Conservation (phyloP, 768 basidiomycete species). For the Amanita polypyramis region DNA sequence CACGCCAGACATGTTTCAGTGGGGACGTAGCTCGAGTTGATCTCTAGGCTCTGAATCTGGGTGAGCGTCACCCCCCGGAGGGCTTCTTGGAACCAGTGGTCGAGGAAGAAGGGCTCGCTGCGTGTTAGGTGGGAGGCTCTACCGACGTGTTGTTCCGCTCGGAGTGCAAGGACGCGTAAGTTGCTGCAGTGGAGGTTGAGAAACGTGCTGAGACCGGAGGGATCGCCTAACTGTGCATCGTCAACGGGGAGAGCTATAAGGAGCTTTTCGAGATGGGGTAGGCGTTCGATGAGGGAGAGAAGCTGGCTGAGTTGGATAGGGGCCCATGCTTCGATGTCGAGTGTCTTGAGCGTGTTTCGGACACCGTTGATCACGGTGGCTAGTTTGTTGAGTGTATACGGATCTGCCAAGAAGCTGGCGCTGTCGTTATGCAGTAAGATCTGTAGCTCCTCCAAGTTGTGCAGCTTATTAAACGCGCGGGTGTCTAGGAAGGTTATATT, state of each 20-base stretch:
- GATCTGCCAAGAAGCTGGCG: constrained; percentile 11
- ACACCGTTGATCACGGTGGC: constrained; percentile 29
- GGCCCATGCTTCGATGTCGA: constrained; percentile 33
- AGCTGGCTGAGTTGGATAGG: constrained; percentile 33
- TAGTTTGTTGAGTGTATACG: constrained; percentile 25
- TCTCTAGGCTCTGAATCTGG: constrained; percentile 22
- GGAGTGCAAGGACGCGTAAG: constrained; percentile 27
- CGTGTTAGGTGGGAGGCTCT: constrained; percentile 18
- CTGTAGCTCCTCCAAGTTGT: not conserved
- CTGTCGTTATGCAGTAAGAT: constrained; percentile 17
- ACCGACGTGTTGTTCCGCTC: constrained; percentile 30
- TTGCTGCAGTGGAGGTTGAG: constrained; percentile 24
- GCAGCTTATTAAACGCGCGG: not conserved
- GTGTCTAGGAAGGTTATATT: constrained; percentile 8
- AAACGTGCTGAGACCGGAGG: constrained; percentile 25
- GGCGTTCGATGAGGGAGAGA: constrained; percentile 22
- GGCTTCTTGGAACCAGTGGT: constrained; percentile 25
- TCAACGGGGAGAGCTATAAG: constrained; percentile 31
- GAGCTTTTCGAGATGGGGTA: constrained; percentile 25
- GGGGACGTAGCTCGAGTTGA: constrained; percentile 26
- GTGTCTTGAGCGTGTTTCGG: constrained; percentile 23
- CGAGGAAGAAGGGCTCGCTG: constrained; percentile 19
- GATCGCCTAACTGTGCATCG: constrained; percentile 30
- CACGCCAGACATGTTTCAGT: constrained; percentile 23
- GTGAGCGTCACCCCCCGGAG: constrained; percentile 17